A percentile compares a stretch with the other conserved stretches of the same genome.
These are phyloP conservation scores for Dendrocalamus sinicus DNA, from an alignment of 176 grass and related monocot genomes.

Conservation along the genomic window DNA sequence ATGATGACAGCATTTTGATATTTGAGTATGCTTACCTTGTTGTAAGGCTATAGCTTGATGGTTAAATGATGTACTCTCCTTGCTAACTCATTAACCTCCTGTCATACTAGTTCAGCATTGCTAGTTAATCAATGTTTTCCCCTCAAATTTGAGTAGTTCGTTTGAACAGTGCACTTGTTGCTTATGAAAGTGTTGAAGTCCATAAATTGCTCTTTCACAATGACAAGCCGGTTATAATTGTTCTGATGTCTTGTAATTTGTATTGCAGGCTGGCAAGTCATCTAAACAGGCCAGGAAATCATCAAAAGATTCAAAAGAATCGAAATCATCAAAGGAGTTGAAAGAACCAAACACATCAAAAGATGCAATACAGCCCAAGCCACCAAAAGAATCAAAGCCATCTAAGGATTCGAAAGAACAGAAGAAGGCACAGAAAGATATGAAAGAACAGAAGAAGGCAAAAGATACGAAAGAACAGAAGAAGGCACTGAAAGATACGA, in stretches of 20 bases:
- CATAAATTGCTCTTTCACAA: background rate
- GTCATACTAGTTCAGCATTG: background rate
- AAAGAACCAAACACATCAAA: slow-evolving; percentile 47
- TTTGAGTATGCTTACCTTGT: slow-evolving; percentile 2
- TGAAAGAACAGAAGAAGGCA: background rate
- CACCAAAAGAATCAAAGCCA: slow-evolving; percentile 36
- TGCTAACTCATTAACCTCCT: background rate
- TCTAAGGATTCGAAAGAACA: background rate
- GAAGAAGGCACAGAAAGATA: slow-evolving; percentile 2
- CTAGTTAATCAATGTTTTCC: background rate
- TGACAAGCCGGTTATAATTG: background rate
- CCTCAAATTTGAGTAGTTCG: slow-evolving; percentile 5
- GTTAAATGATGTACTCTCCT: background rate
- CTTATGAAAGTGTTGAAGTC: background rate
- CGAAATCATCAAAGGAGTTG: slow-evolving; percentile 38
- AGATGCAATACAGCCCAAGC: slow-evolving; percentile 35
- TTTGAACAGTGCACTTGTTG: background rate
- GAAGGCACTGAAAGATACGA: slow-evolving; percentile 10
- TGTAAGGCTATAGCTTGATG: background rate
- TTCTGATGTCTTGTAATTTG: background rate
- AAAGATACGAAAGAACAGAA: slow-evolving; percentile 45
- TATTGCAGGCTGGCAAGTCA: slow-evolving; percentile 44
- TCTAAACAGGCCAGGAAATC: slow-evolving; percentile 50
- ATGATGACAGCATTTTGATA: background rate
- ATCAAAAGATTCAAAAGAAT: slow-evolving; percentile 44